Base-by-base conservation (phyloP, 441 rosid species). In the California macrophylla region DNA sequence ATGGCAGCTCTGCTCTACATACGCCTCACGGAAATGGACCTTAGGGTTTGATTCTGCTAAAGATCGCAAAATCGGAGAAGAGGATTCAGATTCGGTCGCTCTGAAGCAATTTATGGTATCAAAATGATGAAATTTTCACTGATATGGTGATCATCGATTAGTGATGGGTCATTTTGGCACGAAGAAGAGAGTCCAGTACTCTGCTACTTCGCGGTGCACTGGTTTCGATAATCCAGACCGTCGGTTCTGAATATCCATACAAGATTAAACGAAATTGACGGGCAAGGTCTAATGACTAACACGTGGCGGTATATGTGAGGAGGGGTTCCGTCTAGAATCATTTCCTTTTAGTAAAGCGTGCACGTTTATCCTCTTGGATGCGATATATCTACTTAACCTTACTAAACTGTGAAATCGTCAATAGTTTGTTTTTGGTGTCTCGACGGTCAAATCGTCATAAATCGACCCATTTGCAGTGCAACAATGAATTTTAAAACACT, bases 1-100 rank as follows among this genome's bases (percentile, higher is more conserved):
- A 93, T 89, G 50, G 60, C 71, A 28, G 47, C 32, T 18, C 16
- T 50, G 54, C 4, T 45, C n/a, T n/a, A n/a, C n/a, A n/a, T n/a
- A n/a, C 54, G 54, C 13, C 20, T 30, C 23, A 16, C 2, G 45
- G 45, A 15, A 38, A 38, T 28, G 2, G 20, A 0, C 18, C 21
- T 45, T 23, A 56, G 12, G 40, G 60, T 52, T 52, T 52, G 2
- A 13, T 23, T 20, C 62, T 56, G 28, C 56, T 47, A n/a, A 20
- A 21, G 56, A 47, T 47, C 56, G 56, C 25, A 18, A 52, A 20
- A 56, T 56, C 15, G 38, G 65, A 64, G 20, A 47, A 21, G 10
- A 34, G 15, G 28, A 56, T 21, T 8, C 15, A 21, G 13, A 8
- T 56, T 24, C 24, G 18, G 3, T 12, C n/a, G 16, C n/a, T 40